These are phyloP conservation scores for Fraxinus paxiana DNA, from an alignment of 305 asterid species.

Conservation along the genomic window DNA sequence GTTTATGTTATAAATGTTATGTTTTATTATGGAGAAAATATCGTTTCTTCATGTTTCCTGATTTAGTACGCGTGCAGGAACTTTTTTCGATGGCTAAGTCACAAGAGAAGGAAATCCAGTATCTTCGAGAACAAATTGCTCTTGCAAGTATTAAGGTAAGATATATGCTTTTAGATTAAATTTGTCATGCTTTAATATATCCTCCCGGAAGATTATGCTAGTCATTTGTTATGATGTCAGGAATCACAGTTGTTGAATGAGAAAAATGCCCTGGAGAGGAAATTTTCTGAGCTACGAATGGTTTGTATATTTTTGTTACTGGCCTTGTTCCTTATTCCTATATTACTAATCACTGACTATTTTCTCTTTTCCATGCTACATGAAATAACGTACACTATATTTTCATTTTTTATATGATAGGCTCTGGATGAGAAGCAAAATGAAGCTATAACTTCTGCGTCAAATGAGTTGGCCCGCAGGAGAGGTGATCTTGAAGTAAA, in stretches of 20 bases:
- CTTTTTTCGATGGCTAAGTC: constrained; percentile 59
- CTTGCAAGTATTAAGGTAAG: constrained; percentile 78
- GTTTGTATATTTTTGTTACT: constrained; percentile 38
- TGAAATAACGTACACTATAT: constrained; percentile 13
- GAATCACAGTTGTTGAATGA: constrained; percentile 79
- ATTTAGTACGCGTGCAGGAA: constrained; percentile 40
- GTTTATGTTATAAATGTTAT: constrained; percentile 26
- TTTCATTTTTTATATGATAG: constrained; percentile 35
- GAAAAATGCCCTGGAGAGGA: constrained; percentile 68
- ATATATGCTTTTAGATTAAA: constrained; percentile 15
- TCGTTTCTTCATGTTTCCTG: constrained; percentile 16
- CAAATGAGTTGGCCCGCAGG: constrained; percentile 80
- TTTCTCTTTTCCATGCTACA: constrained; percentile 8
- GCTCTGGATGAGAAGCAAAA: constrained; percentile 92
- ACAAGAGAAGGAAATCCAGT: constrained; percentile 66
- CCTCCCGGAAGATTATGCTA: constrained; percentile 20
- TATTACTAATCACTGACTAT: constrained; percentile 1
- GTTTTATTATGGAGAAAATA: constrained; percentile 19
- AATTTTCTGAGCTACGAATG: constrained; percentile 84
- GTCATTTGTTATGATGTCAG: constrained; percentile 42
- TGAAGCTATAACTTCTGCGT: constrained; percentile 76
- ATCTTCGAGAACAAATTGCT: constrained; percentile 77
- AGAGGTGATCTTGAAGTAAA: constrained; percentile 93
- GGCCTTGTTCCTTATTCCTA: constrained; percentile 20
- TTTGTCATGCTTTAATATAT: not conserved